Base-by-base conservation (phyloP, 108 stramenopile genomes). In the Stephanodiscus triporus region DNA sequence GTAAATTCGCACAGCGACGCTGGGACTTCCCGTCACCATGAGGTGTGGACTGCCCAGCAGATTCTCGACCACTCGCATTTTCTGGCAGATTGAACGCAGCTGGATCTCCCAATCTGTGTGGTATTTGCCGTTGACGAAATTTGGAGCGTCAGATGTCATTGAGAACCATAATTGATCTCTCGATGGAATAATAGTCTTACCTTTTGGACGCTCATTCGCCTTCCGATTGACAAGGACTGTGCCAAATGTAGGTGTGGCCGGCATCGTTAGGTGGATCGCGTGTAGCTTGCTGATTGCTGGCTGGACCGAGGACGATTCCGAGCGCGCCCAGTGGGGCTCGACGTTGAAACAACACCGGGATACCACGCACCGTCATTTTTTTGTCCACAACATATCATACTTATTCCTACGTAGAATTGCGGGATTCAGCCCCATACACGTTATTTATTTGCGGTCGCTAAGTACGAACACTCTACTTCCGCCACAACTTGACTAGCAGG, bases 31-130 rank as follows among this genome's bases (percentile, higher is more conserved):
- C n/a, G 84, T 63, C 43, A 88, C 59, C 70, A 88, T 71, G 24
- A 88, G 74, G 68, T 88, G 87, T 32, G 87, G 83, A 23, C 66
- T 72, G 0, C 85, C 84, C 16, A 68, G 49, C 0, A 88, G 72
- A 42, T 75, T 74, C 63, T 82, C 85, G 47, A 88, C 83, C 32
- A 88, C 76, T 51, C 85, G 85, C 45, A 85, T 64, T 68, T 78
- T 84, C 37, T 67, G 74, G 69, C 73, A 75, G 36, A 82, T 56
- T 0, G 76, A 68, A 37, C 85, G 85, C 2, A 88, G 47, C 45
- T 59, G 60, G 9, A 78, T 38, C 49, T 88, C 87, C 50, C 75
- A 61, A 16, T 86, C 85, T 86, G 19, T 38, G 23, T 14, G 2
- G 19, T 37, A n/a, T 19, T 26, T 29, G 50, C 16, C 19, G 32